Evolutionary conservation across 768 basidiomycete genomes (phyloP).

Genomic region (Grammothele lineata): DNA sequence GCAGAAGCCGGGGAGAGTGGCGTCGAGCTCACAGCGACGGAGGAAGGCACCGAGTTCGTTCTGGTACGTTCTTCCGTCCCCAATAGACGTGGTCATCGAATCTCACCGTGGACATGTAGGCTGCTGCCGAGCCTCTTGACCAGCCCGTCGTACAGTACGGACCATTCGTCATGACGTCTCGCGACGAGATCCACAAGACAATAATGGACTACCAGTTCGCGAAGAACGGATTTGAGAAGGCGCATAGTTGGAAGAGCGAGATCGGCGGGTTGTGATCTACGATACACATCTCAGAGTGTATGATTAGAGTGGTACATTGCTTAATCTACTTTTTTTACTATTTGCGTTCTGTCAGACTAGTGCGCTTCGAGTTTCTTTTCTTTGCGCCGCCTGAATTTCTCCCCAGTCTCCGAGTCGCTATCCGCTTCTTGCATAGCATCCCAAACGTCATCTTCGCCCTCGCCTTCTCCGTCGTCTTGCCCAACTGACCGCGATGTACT

Average conservation of each 20-base stretch:
- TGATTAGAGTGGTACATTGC: neutral
- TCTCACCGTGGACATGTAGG: constrained; percentile 31
- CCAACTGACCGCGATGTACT: constrained; percentile 18
- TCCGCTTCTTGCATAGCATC: constrained; percentile 54
- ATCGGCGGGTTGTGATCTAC: constrained; percentile 43
- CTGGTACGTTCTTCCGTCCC: too few relatives aligned
- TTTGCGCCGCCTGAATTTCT: constrained; percentile 23
- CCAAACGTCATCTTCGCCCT: constrained; percentile 68
- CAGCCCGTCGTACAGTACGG: constrained; percentile 87
- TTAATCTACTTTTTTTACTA: neutral
- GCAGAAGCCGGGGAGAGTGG: constrained; percentile 56
- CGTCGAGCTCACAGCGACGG: constrained; percentile 53
- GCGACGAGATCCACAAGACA: constrained; percentile 77
- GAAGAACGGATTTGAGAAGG: constrained; percentile 88
- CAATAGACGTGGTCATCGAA: too few relatives aligned
- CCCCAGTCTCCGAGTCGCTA: constrained; percentile 29
- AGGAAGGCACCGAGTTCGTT: constrained; percentile 68
- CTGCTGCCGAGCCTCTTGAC: constrained; percentile 85
- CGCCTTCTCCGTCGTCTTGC: constrained; percentile 35
- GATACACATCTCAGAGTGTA: neutral
- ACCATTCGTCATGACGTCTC: constrained; percentile 82
- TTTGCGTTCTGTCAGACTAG: neutral
- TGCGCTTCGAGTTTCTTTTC: constrained; percentile 11
- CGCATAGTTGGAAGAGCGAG: constrained; percentile 80
- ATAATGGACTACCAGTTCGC: constrained; percentile 76